phyloP scores from a whole-genome alignment of 2,329 filamentous ascomycete species.

The Cladosporium sp. region DNA sequence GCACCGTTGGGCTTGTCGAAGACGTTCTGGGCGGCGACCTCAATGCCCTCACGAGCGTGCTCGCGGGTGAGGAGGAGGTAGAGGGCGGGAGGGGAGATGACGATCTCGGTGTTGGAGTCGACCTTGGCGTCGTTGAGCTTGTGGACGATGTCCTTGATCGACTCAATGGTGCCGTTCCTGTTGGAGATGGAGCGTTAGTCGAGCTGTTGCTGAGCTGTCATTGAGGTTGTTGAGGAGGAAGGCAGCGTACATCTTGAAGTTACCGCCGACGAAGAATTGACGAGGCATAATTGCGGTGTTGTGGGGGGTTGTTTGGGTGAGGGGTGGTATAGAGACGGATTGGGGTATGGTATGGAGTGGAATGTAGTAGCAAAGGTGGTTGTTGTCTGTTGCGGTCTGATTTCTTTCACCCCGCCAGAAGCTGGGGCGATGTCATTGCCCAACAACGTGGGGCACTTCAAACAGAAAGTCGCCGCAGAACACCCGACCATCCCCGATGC shows the following conservation, averaged over 20 bases:
- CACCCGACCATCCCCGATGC: background rate
- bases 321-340: slow-evolving; percentile 3
- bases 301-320: background rate
- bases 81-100: slow-evolving; percentile 83
- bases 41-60: slow-evolving; percentile 68
- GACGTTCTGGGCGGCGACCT: slow-evolving; percentile 93
- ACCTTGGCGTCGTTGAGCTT: slow-evolving; percentile 83
- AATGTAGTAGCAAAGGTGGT: background rate
- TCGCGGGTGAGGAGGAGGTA: slow-evolving; percentile 87
- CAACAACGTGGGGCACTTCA: background rate
- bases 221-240: slow-evolving; percentile 13
- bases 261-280: slow-evolving; percentile 48
- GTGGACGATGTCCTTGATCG: slow-evolving; percentile 85
- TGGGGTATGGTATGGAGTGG: background rate
- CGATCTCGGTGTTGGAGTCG: slow-evolving; percentile 80
- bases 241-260: slow-evolving; percentile 91
- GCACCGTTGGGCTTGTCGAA: slow-evolving; percentile 86
- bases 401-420: background rate
- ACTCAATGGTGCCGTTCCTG: slow-evolving; percentile 90
- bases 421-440: background rate
- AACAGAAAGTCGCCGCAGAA: background rate
- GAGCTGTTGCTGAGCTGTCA: background rate
- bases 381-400: slow-evolving; percentile 1
- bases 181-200: slow-evolving; percentile 13
- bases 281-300: slow-evolving; percentile 35